A percentile compares a stretch with the other conserved stretches of the same genome.
These are phyloP conservation scores for Dothideomycetidae sp. DNA, from an alignment of 2,329 filamentous ascomycete genomes.

Conservation along the genomic window DNA sequence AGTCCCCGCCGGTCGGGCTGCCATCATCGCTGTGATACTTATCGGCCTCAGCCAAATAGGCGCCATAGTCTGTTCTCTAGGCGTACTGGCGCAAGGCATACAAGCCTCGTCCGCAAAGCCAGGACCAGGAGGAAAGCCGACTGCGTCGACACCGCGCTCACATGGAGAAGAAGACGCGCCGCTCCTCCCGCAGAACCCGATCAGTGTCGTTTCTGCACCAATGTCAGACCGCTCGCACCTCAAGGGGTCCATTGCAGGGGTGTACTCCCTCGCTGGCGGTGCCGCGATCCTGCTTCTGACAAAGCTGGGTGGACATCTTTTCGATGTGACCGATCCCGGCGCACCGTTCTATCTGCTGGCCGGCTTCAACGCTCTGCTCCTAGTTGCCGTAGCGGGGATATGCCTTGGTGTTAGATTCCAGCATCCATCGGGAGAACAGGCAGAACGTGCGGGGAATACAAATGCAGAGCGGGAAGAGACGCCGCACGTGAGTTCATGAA, in stretches of 20 bases:
- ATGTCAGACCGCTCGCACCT: conserved; percentile 35
- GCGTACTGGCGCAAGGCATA: conserved; percentile 69
- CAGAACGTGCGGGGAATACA: too few relatives aligned
- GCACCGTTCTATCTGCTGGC: conserved; percentile 95
- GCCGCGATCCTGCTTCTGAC: conserved; percentile 81
- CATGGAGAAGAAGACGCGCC: conserved; percentile 8
- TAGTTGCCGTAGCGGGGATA: conserved; percentile 31
- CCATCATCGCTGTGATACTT: conserved; percentile 58
- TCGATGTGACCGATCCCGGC: conserved; percentile 58
- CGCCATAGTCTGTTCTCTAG: conserved; percentile 90
- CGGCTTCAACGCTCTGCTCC: conserved; percentile 61
- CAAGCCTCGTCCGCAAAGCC: conserved; percentile 3
- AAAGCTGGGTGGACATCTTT: conserved; percentile 76
- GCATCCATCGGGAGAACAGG: too few relatives aligned
- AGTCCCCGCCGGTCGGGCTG: conserved; percentile 37
- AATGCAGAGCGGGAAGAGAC: too few relatives aligned
- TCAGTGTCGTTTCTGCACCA: not conserved
- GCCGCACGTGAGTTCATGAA: too few relatives aligned
- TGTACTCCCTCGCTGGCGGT: conserved; percentile 84
- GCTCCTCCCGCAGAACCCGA: not conserved
- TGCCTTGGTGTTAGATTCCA: too few relatives aligned
- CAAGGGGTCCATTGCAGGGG: conserved; percentile 87
- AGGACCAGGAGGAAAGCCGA: not conserved
- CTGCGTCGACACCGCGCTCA: not conserved
- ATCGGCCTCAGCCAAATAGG: conserved; percentile 92